Evolutionary conservation across 1,284 basidiomycete genomes (phyloP).

Genomic region (Malassezia restricta): DNA sequence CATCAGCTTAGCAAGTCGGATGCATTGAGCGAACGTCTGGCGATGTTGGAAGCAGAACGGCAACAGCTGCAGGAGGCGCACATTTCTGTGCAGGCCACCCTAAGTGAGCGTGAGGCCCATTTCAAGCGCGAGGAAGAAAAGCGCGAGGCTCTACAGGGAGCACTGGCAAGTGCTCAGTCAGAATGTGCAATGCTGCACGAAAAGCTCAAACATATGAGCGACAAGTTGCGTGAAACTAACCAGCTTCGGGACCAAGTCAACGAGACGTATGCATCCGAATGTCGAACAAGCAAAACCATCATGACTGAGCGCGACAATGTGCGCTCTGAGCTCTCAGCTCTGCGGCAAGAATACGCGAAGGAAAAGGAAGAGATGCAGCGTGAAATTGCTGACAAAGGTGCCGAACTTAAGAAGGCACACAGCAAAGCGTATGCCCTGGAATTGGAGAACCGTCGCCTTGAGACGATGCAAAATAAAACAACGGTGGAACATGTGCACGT

Average conservation of each 20-base stretch:
- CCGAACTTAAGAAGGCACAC: constrained; percentile 33
- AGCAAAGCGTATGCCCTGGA: constrained; percentile 41
- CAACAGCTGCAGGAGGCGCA: background rate
- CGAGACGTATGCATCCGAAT: constrained; percentile 47
- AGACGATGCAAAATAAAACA: constrained; percentile 79
- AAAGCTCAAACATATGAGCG: background rate
- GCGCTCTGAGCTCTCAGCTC: constrained; percentile 52
- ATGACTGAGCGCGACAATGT: constrained; percentile 45
- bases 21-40: background rate
- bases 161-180: constrained; percentile 4
- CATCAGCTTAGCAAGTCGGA: background rate
- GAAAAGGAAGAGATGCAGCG: constrained; percentile 71
- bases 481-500: constrained; percentile 98
- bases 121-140: background rate
- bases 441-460: constrained; percentile 49
- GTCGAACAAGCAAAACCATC: constrained; percentile 60
- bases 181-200: constrained; percentile 6
- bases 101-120: background rate
- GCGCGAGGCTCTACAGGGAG: background rate
- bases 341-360: constrained; percentile 60
- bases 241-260: constrained; percentile 45
- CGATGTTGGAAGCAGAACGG: background rate
- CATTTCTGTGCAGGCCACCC: background rate
- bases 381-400: constrained; percentile 47
- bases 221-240: background rate